Base-by-base conservation (phyloP, 1,284 basidiomycete genomes). In the Cerioporus squamosus region DNA sequence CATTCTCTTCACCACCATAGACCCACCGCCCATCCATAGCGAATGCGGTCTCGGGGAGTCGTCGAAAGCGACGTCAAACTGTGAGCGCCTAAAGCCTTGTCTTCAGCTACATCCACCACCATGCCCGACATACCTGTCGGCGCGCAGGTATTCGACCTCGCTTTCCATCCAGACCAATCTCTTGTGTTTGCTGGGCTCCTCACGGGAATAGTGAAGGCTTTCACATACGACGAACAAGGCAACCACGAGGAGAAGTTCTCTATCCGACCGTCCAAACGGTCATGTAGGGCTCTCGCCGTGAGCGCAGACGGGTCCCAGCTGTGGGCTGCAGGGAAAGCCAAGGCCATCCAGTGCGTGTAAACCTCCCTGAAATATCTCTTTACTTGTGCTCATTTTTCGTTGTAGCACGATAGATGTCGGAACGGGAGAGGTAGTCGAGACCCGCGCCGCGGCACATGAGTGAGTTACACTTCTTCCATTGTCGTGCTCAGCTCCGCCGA, bases 141-240 rank as follows among this genome's bases (percentile, higher is more conserved):
- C 50, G 84, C 86, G 22, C 91, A 97, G 74, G 87, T 95, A 38
- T 96, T 97, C 72, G 95, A 97, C 77, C 79, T 97, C 45, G 84
- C 81, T 1, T 97, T 97, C 70, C 93, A 96, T 68, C 95, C 95
- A 0, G 79, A 76, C 1, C 72, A 83, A 39, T 74, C 86, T 0
- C 79, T 87, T 18, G 83, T 96, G 9, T 95, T 91, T 71, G 81
- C 89, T 0, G 92, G 87, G 1, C 83, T 97, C 2, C 80, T 98
- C 29, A 90, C 90, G 0, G 95, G 95, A 38, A 84, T 92, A 54
- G 79, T 97, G 66, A 93, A 91, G 66, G 88, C 91, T 0, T 92
- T 90, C 71, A 70, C 81, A 5, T 96, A 93, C 70, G 82, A 89
- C 68, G 83, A 86, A 38, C 82, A 87, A 62, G 90, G 88, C 3